Conservation (phyloP, 2,329 filamentous ascomycete genomes). For the Alternaria ventricosa region DNA sequence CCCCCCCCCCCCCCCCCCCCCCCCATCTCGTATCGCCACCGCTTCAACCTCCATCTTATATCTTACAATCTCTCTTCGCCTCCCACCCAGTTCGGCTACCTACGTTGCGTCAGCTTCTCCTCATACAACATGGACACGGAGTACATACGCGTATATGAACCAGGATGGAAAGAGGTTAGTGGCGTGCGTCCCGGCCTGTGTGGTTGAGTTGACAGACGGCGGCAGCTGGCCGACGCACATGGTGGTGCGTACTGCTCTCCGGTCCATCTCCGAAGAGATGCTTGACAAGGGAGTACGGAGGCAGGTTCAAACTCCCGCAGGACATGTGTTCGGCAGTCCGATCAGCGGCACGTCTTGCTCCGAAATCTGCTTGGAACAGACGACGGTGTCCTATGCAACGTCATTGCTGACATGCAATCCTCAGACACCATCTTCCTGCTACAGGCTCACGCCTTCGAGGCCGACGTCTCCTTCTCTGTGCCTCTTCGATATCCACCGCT, state of each 20-base stretch:
- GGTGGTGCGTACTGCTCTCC: background rate
- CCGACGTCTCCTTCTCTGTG: conserved; percentile 2
- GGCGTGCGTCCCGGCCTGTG: background rate
- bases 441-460: conserved; percentile 3
- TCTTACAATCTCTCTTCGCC: background rate
- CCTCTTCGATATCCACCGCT: conserved; percentile 15
- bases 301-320: conserved; percentile 1
- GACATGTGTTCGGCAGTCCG: background rate
- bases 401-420: background rate
- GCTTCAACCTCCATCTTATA: background rate
- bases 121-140: background rate
- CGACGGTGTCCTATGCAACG: background rate
- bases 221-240: background rate
- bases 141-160: background rate
- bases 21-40: background rate
- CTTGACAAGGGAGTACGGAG: background rate
- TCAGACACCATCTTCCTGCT: background rate
- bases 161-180: background rate
- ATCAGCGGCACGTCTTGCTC: background rate
- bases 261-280: background rate
- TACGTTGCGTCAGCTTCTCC: background rate
- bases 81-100: background rate
- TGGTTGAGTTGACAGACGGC: background rate
- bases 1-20: no score
- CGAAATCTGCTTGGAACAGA: background rate